A percentile compares a stretch with the other conserved stretches of the same genome.
Conservation (phyloP, 2,329 filamentous ascomycete genomes). For the Acarospora socialis region DNA sequence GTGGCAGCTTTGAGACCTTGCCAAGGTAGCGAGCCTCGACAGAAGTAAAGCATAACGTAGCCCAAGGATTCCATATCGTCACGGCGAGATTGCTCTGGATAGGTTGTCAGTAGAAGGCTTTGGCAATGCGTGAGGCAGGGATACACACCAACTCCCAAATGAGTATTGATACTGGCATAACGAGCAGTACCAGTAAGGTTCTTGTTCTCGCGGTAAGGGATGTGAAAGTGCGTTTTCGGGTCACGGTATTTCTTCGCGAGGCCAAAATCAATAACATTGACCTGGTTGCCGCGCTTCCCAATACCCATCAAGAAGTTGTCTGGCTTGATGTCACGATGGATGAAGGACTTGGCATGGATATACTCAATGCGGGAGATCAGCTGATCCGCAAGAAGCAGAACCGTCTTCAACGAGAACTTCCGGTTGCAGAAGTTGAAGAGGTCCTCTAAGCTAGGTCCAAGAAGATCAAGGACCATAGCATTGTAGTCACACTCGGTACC, state of each 20-base stretch:
- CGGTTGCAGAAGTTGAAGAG: slow-evolving; percentile 99
- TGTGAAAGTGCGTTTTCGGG: slow-evolving; percentile 99
- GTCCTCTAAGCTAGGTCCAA: slow-evolving; percentile 90
- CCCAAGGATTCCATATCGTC: slow-evolving; percentile 99
- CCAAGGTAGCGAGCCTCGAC: slow-evolving; percentile 96
- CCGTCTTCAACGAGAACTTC: slow-evolving; percentile 98
- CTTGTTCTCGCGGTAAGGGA: slow-evolving; percentile 99
- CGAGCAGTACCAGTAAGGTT: slow-evolving; percentile 97
- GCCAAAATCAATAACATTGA: slow-evolving; percentile 98
- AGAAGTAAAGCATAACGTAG: slow-evolving; percentile 99
- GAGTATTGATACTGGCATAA: slow-evolving; percentile 98
- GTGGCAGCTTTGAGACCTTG: slow-evolving; percentile 96
- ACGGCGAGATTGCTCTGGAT: slow-evolving; percentile 90
- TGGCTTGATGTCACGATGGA: slow-evolving; percentile 98
- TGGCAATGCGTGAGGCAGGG: slow-evolving; percentile 2
- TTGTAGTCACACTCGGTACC: slow-evolving; percentile 99
- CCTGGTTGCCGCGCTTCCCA: slow-evolving; percentile 96
- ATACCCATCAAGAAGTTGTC: slow-evolving; percentile 99
- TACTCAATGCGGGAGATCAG: slow-evolving; percentile 99
- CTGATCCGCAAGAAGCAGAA: slow-evolving; percentile 89
- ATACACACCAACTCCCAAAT: slow-evolving; percentile 72
- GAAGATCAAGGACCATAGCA: slow-evolving; percentile 95
- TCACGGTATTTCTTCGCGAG: slow-evolving; percentile 99
- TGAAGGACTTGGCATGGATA: slow-evolving; percentile 98
- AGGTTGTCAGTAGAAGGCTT: slow-evolving; percentile 19